Evolutionary conservation across 768 basidiomycete species (phyloP).

Genomic region (Lactifluus echinatus): DNA sequence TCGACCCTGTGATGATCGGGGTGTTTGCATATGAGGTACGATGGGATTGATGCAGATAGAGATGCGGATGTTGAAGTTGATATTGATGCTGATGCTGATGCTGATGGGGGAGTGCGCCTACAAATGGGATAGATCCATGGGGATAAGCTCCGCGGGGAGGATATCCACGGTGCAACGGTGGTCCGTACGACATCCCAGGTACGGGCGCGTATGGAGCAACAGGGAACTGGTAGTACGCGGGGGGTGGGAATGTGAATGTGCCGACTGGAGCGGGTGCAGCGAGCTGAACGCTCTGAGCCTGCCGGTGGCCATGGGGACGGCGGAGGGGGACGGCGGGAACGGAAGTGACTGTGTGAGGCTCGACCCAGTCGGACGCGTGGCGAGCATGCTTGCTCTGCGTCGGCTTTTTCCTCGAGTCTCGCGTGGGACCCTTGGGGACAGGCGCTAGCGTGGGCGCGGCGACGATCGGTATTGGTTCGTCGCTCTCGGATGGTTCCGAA

Average conservation of each 20-base stretch:
- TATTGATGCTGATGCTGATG: conserved; percentile 7
- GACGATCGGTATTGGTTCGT: neutral
- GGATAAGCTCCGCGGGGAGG: conserved; percentile 5
- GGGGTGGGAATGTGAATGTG: conserved; percentile 20
- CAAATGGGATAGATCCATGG: neutral
- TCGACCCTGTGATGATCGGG: conserved; percentile 14
- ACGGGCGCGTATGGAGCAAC: neutral
- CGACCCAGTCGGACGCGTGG: neutral
- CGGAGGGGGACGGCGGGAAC: neutral
- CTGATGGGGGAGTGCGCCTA: neutral
- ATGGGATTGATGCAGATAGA: neutral
- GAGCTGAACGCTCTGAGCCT: conserved; percentile 3
- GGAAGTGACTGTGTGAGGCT: neutral
- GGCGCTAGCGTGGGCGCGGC: no score
- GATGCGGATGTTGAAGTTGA: conserved; percentile 5
- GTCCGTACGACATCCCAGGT: neutral
- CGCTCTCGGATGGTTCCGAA: conserved; percentile 13
- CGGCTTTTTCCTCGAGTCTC: conserved; percentile 11
- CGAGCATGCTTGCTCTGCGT: conserved; percentile 3
- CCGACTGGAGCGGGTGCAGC: conserved; percentile 14
- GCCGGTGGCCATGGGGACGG: neutral
- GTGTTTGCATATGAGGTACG: neutral
- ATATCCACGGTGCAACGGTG: conserved; percentile 2
- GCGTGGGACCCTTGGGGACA: conserved; percentile 1
- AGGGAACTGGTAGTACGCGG: conserved; percentile 7